A percentile compares a stretch with the other conserved stretches of the same genome.
These are phyloP conservation scores for Termitomyces titanicus DNA, from an alignment of 768 basidiomycete species.

Conservation along the genomic window DNA sequence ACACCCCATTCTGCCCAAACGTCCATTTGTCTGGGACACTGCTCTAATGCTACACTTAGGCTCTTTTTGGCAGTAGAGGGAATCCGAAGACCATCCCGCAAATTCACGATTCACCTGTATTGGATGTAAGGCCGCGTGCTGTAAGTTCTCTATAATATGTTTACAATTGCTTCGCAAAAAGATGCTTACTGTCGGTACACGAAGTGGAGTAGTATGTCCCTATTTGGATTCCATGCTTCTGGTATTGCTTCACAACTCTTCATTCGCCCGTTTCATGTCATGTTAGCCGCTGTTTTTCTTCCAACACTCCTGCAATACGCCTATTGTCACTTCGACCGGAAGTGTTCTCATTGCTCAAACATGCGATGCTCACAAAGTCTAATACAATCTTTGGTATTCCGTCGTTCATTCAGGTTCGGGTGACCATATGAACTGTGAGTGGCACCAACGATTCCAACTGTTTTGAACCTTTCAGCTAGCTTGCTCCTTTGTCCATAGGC, in stretches of 20 bases:
- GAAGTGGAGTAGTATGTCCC: conserved; percentile 18
- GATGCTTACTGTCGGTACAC: no score
- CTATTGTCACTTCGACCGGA: conserved; percentile 29
- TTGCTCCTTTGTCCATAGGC: no score
- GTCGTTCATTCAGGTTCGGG: conserved; percentile 25
- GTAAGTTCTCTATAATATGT: no score
- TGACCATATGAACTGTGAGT: no score
- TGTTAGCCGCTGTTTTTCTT: conserved; percentile 20
- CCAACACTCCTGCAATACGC: conserved; percentile 18
- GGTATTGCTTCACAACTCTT: conserved; percentile 22
- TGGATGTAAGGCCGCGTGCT: conserved; percentile 18
- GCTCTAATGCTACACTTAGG: conserved; percentile 29
- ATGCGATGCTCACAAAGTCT: conserved; percentile 17
- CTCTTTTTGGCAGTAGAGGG: conserved; percentile 37
- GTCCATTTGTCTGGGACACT: conserved; percentile 12
- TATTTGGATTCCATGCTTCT: conserved; percentile 28
- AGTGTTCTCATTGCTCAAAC: conserved; percentile 29
- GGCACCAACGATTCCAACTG: no score
- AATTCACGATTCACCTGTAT: conserved; percentile 17
- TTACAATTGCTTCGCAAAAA: no score
- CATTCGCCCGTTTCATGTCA: conserved; percentile 16
- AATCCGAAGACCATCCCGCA: conserved; percentile 30
- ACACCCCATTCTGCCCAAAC: conserved; percentile 11
- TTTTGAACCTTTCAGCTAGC: no score
- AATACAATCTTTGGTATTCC: conserved; percentile 24